These are phyloP conservation scores for Lathyrus sativus DNA, from an alignment of 306 rosid species.

Conservation along the genomic window DNA sequence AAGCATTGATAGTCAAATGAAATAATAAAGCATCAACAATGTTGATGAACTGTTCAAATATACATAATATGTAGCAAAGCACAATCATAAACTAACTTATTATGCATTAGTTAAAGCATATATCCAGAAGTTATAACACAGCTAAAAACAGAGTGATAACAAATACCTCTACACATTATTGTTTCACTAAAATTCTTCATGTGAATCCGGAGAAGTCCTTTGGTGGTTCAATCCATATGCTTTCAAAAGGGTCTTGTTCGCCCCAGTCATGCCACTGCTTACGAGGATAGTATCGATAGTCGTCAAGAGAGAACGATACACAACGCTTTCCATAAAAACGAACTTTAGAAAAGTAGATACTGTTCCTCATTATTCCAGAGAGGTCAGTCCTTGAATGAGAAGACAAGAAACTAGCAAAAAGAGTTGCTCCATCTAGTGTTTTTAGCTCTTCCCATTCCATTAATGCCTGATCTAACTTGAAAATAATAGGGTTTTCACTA, in stretches of 20 bases:
- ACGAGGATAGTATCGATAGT: conserved; percentile 73
- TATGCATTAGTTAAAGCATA: conserved; percentile 30
- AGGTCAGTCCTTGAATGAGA: conserved; percentile 73
- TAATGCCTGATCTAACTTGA: conserved; percentile 59
- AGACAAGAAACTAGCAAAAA: conserved; percentile 77
- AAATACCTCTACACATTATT: conserved; percentile 32
- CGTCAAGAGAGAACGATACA: conserved; percentile 72
- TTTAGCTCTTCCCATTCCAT: conserved; percentile 81
- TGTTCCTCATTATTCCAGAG: conserved; percentile 70
- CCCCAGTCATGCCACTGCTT: conserved; percentile 91
- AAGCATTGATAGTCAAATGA: conserved; percentile 27
- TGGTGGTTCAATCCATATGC: conserved; percentile 85
- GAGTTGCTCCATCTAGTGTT: conserved; percentile 63
- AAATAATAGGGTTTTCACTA: conserved; percentile 73
- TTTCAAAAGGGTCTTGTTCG: conserved; percentile 79
- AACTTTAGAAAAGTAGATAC: conserved; percentile 76
- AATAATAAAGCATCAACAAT: conserved; percentile 10
- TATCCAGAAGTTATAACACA: conserved; percentile 18
- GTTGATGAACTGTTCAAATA: conserved; percentile 21
- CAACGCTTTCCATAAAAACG: conserved; percentile 84
- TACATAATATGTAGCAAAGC: conserved; percentile 18
- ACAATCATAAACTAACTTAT: conserved; percentile 21
- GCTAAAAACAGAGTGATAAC: conserved; percentile 26
- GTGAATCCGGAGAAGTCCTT: conserved; percentile 58
- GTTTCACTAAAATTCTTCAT: conserved; percentile 45